phyloP scores from a whole-genome alignment of 1,284 basidiomycete species.

The Pseudomicrostroma phylloplanum region DNA sequence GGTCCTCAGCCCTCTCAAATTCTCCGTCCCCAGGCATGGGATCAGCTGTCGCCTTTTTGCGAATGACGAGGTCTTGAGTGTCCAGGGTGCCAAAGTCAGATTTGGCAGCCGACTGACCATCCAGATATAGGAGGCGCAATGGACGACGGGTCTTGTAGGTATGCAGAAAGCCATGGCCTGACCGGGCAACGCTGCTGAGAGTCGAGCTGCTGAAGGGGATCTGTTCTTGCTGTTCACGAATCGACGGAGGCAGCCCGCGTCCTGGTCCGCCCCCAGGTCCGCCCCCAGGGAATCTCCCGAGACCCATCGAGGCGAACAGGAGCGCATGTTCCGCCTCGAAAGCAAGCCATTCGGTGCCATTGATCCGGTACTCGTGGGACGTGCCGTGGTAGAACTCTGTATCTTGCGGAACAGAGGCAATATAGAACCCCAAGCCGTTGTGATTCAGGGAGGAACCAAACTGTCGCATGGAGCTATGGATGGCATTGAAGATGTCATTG shows the following conservation, averaged over 20 bases:
- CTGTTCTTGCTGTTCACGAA: background rate
- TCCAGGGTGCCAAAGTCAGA: conserved; percentile 7
- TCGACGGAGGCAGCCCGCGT: conserved; percentile 2
- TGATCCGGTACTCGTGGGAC: background rate
- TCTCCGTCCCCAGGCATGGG: background rate
- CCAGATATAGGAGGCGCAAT: conserved; percentile 8
- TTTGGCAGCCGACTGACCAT: conserved; percentile 9
- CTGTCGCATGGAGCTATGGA: conserved; percentile 5
- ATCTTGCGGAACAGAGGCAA: background rate
- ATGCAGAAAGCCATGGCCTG: conserved; percentile 3
- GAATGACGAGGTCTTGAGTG: conserved; percentile 8
- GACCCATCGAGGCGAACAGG: background rate
- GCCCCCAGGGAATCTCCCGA: background rate
- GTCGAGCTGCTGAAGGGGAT: background rate
- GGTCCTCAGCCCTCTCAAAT: background rate
- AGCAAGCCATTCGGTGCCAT: conserved; percentile 8
- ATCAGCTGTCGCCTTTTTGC: background rate
- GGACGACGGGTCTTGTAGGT: conserved; percentile 6
- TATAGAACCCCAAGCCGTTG: conserved; percentile 7
- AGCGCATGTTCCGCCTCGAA: conserved; percentile 10
- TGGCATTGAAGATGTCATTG: background rate
- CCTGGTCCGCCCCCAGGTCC: background rate
- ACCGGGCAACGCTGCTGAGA: background rate
- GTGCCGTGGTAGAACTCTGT: conserved; percentile 9
- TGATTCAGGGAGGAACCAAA: conserved; percentile 7